These are phyloP conservation scores for Xanthoconium separans DNA, from an alignment of 1,284 basidiomycete genomes.

Conservation along the genomic window DNA sequence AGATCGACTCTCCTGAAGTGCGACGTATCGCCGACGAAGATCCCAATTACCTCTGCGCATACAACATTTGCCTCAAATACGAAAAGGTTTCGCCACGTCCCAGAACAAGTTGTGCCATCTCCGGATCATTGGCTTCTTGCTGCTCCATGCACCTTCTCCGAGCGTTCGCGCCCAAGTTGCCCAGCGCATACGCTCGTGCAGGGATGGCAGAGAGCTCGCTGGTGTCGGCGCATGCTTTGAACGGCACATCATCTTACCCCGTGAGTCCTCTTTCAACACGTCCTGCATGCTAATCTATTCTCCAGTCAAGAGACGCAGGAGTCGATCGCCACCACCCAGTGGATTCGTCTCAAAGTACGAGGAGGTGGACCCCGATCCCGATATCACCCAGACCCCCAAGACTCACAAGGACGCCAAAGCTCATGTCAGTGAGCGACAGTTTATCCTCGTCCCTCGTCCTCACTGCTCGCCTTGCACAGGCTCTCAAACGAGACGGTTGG, in stretches of 20 bases:
- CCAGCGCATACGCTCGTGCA: slow-evolving; percentile 2
- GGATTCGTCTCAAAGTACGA: too few relatives aligned
- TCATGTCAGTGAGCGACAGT: too few relatives aligned
- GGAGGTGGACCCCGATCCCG: too few relatives aligned
- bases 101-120: neutral
- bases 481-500: neutral
- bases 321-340: neutral
- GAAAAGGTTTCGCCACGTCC: neutral
- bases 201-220: neutral
- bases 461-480: neutral
- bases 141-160: neutral
- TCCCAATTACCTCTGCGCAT: neutral
- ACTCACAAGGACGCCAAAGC: too few relatives aligned
- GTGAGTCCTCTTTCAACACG: neutral
- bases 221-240: slow-evolving; percentile 5
- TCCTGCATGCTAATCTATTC: neutral
- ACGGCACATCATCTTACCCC: neutral
- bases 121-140: slow-evolving; percentile 3
- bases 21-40: neutral
- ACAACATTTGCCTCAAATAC: slow-evolving; percentile 1
- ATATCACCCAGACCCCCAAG: too few relatives aligned
- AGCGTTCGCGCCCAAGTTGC: neutral
- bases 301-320: slow-evolving; percentile 2
- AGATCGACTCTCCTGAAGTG: neutral
- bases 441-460: neutral